Evolutionary conservation across 495 filamentous ascomycete genomes (phyloP).

Genomic region (Lasiosphaeriaceae sp.): DNA sequence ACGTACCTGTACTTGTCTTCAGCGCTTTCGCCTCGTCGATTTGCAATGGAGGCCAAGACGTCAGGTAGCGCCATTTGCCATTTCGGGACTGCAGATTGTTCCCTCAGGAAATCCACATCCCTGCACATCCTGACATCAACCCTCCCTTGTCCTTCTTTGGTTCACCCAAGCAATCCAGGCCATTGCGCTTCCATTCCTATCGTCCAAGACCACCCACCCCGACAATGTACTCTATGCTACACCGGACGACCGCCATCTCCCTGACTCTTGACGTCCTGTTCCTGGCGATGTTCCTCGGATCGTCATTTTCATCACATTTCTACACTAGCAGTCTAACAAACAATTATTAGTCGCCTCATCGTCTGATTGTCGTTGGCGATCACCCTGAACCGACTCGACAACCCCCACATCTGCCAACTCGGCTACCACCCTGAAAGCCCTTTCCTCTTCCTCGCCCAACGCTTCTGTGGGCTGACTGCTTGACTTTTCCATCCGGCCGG

Average conservation of each 20-base stretch:
- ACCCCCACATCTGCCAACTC: neutral
- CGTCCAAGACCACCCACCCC: neutral
- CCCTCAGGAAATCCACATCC: constrained; percentile 9
- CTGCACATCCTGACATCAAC: constrained; percentile 11
- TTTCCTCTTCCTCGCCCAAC: no score
- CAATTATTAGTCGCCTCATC: neutral
- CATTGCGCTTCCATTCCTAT: neutral
- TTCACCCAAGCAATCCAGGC: neutral
- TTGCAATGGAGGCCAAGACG: constrained; percentile 1
- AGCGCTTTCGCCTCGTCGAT: neutral
- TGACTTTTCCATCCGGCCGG: no score
- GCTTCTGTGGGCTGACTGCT: no score
- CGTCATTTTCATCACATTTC: no score
- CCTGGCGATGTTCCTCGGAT: no score
- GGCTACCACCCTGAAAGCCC: no score
- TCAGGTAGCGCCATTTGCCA: constrained; percentile 12
- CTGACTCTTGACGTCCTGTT: no score
- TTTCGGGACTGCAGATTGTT: constrained; percentile 20
- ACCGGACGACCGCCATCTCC: no score
- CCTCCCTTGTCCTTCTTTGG: neutral
- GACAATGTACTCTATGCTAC: no score
- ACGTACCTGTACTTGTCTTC: neutral
- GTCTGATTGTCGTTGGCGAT: neutral
- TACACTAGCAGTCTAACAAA: no score
- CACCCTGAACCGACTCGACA: neutral